These are phyloP conservation scores for Tricholoma furcatifolium DNA, from an alignment of 768 basidiomycete species.

Conservation along the genomic window DNA sequence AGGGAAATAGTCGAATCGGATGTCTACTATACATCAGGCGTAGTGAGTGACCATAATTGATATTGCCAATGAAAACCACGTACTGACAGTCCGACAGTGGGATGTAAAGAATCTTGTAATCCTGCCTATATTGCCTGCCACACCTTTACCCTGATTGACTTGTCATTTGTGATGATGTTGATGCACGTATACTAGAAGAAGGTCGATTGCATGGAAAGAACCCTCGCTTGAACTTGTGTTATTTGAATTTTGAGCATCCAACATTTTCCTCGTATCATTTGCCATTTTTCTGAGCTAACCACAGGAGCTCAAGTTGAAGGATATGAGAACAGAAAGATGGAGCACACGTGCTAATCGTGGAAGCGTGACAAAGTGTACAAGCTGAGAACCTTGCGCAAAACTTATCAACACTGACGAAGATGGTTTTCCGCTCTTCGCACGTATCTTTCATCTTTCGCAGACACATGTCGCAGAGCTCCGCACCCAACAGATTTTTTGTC, in stretches of 20 bases:
- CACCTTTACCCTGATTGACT: constrained; percentile 20
- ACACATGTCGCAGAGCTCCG: constrained; percentile 5
- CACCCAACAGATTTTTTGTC: constrained; percentile 42
- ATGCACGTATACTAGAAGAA: too few species aligned
- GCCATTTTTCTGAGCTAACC: too few species aligned
- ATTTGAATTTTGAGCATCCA: too few species aligned
- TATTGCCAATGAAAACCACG: background rate
- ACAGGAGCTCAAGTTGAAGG: too few species aligned
- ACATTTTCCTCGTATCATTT: too few species aligned
- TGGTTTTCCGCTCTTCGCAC: background rate
- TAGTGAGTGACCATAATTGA: constrained; percentile 28
- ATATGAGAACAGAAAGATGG: too few species aligned
- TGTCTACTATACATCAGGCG: constrained; percentile 41
- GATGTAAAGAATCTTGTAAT: constrained; percentile 54
- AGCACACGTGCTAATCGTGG: too few species aligned
- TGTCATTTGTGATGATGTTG: too few species aligned
- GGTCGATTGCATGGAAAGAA: too few species aligned
- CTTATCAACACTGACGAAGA: constrained; percentile 6
- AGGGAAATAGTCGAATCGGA: constrained; percentile 38
- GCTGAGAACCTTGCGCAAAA: too few species aligned
- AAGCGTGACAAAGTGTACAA: too few species aligned
- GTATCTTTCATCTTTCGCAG: background rate
- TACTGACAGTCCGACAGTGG: constrained; percentile 40
- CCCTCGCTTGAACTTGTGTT: too few species aligned
- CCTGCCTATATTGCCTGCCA: constrained; percentile 41